Percentiles rank a stretch among this genome's conserved stretches.
Conservation (phyloP, 1,284 basidiomycete genomes). For the Ceratobasidium sp. region DNA sequence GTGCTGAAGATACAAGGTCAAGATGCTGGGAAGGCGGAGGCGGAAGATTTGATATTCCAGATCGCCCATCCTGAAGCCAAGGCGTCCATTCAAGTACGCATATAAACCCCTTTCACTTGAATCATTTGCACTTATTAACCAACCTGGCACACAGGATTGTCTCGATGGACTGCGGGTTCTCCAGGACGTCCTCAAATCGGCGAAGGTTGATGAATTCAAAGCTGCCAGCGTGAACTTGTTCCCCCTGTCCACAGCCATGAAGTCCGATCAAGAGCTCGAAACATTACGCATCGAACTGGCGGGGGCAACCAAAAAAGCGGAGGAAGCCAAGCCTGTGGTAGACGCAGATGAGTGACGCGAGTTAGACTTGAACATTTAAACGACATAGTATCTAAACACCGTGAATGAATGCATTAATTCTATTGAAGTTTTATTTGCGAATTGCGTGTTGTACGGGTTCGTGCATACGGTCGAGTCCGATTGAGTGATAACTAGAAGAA, state of each 20-base stretch:
- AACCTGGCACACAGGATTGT: conserved; percentile 20
- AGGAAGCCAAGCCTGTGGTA: conserved; percentile 32
- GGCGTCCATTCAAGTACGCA: conserved; percentile 63
- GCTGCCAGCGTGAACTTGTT: conserved; percentile 49
- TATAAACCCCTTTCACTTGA: conserved; percentile 42
- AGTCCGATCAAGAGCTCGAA: conserved; percentile 49
- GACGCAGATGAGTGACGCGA: conserved; percentile 5
- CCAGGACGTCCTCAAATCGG: conserved; percentile 33
- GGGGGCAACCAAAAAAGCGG: conserved; percentile 13
- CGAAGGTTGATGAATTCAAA: conserved; percentile 50
- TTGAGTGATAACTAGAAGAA: too few relatives aligned
- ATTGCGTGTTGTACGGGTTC: background rate
- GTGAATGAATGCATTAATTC: conserved; percentile 21
- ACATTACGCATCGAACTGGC: conserved; percentile 46
- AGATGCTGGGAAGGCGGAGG: conserved; percentile 56
- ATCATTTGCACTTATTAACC: conserved; percentile 39
- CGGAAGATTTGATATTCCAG: conserved; percentile 67
- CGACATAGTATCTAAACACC: conserved; percentile 4
- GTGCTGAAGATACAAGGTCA: conserved; percentile 51
- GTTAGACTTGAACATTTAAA: background rate
- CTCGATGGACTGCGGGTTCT: conserved; percentile 39
- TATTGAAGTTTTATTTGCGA: background rate
- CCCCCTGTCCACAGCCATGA: conserved; percentile 56
- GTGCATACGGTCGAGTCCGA: too few relatives aligned
- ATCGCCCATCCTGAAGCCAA: conserved; percentile 60